Evolutionary conservation across 2,329 filamentous ascomycete genomes (phyloP).

Genomic region (Alternaria triticina): DNA sequence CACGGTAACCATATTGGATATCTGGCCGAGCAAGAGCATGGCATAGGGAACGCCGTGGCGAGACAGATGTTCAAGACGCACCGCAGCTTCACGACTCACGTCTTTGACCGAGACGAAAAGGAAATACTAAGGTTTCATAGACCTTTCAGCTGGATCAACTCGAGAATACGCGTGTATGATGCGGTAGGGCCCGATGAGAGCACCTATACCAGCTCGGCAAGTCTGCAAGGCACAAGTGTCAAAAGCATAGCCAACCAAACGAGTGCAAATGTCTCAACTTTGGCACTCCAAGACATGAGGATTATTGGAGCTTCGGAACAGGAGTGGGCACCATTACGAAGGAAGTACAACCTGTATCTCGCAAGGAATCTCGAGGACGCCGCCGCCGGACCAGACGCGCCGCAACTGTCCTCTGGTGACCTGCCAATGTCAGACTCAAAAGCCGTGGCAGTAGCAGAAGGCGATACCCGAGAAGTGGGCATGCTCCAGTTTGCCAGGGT

Average conservation of each 20-base stretch:
- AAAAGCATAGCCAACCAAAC: slow-evolving; percentile 53
- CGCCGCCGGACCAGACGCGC: slow-evolving; percentile 44
- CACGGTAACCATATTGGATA: slow-evolving; percentile 69
- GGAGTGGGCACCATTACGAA: slow-evolving; percentile 66
- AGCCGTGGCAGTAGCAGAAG: slow-evolving; percentile 52
- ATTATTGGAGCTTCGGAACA: slow-evolving; percentile 69
- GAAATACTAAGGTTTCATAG: slow-evolving; percentile 68
- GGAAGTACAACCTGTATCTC: slow-evolving; percentile 71
- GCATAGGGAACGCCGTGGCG: slow-evolving; percentile 62
- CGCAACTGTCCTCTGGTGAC: slow-evolving; percentile 51
- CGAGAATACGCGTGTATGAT: slow-evolving; percentile 54
- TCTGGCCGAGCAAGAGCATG: slow-evolving; percentile 68
- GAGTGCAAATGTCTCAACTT: slow-evolving; percentile 59
- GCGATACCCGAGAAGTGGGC: slow-evolving; percentile 48
- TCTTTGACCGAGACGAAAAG: slow-evolving; percentile 66
- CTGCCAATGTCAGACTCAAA: slow-evolving; percentile 58
- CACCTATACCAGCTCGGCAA: slow-evolving; percentile 49
- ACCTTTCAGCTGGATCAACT: slow-evolving; percentile 69
- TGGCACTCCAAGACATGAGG: slow-evolving; percentile 64
- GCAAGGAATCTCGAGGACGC: slow-evolving; percentile 55
- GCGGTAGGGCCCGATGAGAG: slow-evolving; percentile 26
- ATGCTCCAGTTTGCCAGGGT: slow-evolving; percentile 68
- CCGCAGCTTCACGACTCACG: slow-evolving; percentile 68
- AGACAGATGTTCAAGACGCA: slow-evolving; percentile 68
- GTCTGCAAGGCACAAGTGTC: slow-evolving; percentile 53